These are phyloP conservation scores for Penicillium sumatraense DNA, from an alignment of 2,329 filamentous ascomycete genomes.

Conservation along the genomic window DNA sequence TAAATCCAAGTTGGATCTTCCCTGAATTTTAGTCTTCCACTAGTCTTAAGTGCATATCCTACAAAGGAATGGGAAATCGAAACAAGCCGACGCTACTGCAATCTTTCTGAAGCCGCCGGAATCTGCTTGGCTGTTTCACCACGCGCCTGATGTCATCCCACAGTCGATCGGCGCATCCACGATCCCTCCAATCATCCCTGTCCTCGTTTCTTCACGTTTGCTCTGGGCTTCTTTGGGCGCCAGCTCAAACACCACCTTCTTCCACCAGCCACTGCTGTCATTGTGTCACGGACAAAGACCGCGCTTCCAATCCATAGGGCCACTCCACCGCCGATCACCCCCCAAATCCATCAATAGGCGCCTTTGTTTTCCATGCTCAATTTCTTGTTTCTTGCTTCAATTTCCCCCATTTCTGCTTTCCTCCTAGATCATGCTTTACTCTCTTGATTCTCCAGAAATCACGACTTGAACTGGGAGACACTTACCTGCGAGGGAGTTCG, in stretches of 20 bases:
- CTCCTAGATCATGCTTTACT: neutral
- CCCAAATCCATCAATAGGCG: constrained; percentile 3
- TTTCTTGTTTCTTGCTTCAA: constrained; percentile 8
- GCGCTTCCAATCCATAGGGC: constrained; percentile 5
- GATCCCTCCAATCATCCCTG: constrained; percentile 34
- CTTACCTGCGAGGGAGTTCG: constrained; percentile 3
- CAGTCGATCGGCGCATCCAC: constrained; percentile 29
- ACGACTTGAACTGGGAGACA: neutral
- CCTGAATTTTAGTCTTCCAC: neutral
- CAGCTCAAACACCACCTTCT: constrained; percentile 13
- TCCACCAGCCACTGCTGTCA: constrained; percentile 36
- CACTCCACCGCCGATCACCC: constrained; percentile 19
- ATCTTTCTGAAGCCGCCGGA: constrained; percentile 19
- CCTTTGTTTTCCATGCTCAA: constrained; percentile 16
- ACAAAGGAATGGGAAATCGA: too few relatives aligned
- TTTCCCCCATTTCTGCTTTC: neutral
- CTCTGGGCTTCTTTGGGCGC: constrained; percentile 18
- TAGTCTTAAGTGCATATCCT: too few relatives aligned
- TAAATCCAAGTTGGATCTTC: neutral
- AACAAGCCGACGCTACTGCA: constrained; percentile 2
- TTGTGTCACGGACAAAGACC: constrained; percentile 21
- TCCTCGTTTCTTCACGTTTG: constrained; percentile 15
- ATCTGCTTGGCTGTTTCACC: constrained; percentile 34
- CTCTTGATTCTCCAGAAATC: neutral
- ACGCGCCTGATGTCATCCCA: constrained; percentile 44